Evolutionary conservation across 805 yeast genomes (phyloP).

Genomic region (Zygosaccharomyces bailii): DNA sequence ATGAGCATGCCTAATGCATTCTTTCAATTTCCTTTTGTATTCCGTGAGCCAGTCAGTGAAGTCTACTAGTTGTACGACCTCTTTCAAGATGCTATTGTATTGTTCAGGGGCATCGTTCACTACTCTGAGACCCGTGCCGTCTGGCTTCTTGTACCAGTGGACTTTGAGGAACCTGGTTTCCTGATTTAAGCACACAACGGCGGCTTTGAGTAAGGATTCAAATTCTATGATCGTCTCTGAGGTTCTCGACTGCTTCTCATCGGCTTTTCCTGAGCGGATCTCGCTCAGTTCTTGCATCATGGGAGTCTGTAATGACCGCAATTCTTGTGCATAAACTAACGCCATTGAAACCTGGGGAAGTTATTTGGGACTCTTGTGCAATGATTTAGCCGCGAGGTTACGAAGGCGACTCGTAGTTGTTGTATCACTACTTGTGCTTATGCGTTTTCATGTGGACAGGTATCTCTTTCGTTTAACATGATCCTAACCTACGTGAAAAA

Average conservation of each 20-base stretch:
- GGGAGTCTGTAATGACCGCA: constrained; percentile 5
- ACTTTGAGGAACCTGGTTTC: constrained; percentile 15
- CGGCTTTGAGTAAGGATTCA: constrained; percentile 19
- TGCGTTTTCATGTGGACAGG: neutral
- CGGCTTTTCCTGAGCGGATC: neutral
- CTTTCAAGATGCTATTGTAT: neutral
- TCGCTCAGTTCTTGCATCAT: constrained; percentile 4
- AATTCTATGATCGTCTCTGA: constrained; percentile 17
- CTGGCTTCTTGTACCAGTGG: constrained; percentile 16
- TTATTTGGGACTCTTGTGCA: neutral
- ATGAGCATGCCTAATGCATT: constrained; percentile 7
- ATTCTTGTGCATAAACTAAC: constrained; percentile 4
- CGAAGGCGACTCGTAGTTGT: neutral
- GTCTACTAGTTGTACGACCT: constrained; percentile 10
- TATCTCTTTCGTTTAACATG: neutral
- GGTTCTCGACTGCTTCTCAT: constrained; percentile 4
- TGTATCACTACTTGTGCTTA: neutral
- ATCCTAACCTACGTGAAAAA: neutral
- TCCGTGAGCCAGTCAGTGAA: constrained; percentile 25
- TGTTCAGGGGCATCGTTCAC: constrained; percentile 2
- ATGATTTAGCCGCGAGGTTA: neutral
- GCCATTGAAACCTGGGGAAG: neutral
- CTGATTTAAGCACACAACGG: constrained; percentile 19
- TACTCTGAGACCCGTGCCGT: constrained; percentile 1
- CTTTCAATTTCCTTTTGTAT: constrained; percentile 13